These are phyloP conservation scores for Ogataea pignaliae DNA, from an alignment of 805 yeast species.

Conservation along the genomic window DNA sequence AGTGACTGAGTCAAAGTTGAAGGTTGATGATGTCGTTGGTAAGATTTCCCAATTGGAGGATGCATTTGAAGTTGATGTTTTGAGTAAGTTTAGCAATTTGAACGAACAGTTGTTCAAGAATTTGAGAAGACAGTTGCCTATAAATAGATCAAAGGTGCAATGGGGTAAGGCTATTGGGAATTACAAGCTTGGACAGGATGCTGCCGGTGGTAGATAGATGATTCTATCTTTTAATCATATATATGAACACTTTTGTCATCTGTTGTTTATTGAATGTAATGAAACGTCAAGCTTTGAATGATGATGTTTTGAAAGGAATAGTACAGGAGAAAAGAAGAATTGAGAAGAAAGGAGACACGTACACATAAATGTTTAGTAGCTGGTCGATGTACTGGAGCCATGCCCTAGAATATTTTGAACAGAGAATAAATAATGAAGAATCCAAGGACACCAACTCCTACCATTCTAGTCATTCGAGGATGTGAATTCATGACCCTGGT, in stretches of 20 bases:
- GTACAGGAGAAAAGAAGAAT: too few relatives aligned
- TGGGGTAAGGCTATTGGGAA: conserved; percentile 95
- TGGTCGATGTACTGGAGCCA: too few relatives aligned
- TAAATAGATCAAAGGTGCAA: conserved; percentile 84
- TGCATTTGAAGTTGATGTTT: conserved; percentile 52
- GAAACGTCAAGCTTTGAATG: too few relatives aligned
- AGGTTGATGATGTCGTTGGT: conserved; percentile 31
- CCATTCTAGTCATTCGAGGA: conserved; percentile 55
- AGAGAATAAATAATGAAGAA: conserved; percentile 57
- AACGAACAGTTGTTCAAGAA: conserved; percentile 80
- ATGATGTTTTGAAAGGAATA: too few relatives aligned
- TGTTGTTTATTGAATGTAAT: too few relatives aligned
- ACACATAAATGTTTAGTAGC: too few relatives aligned
- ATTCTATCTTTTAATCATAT: too few relatives aligned
- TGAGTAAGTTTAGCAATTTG: conserved; percentile 60
- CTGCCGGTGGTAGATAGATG: conserved; percentile 41
- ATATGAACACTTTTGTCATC: too few relatives aligned
- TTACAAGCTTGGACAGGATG: conserved; percentile 82
- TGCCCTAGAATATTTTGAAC: conserved; percentile 40
- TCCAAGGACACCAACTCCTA: conserved; percentile 47
- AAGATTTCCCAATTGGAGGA: conserved; percentile 56
- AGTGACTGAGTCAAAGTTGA: conserved; percentile 25
- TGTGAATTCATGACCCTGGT: conserved; percentile 55
- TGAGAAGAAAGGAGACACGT: too few relatives aligned
- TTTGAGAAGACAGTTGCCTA: conserved; percentile 86